Conservation (phyloP, 192 early-diverging fungal species). For the Coemansia sp. region DNA sequence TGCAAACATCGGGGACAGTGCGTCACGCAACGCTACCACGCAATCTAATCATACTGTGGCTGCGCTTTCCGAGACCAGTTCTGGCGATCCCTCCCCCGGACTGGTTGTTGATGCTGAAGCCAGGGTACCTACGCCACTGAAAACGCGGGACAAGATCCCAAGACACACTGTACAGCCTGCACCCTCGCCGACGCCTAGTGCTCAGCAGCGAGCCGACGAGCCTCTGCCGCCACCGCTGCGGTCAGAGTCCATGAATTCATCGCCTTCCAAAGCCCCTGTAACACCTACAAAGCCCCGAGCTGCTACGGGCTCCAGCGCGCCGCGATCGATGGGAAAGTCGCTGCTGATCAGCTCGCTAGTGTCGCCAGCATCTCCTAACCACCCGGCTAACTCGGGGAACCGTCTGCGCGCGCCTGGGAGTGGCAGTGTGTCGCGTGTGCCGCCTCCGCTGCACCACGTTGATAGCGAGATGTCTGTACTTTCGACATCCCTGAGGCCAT, state of each 20-base stretch:
- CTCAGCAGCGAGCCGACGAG: slow-evolving; percentile 5
- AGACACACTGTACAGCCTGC: slow-evolving; percentile 13
- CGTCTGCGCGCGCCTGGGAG: neutral
- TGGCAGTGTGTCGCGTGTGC: neutral
- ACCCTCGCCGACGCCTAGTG: neutral
- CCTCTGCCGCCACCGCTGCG: slow-evolving; percentile 14
- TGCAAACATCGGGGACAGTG: neutral
- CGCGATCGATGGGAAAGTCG: slow-evolving; percentile 5
- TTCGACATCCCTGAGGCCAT: slow-evolving; percentile 21
- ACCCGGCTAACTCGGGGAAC: neutral
- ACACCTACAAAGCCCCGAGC: slow-evolving; percentile 15
- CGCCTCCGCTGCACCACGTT: neutral
- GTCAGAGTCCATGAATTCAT: slow-evolving; percentile 32
- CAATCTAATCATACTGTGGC: slow-evolving; percentile 13
- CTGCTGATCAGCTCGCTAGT: slow-evolving; percentile 10
- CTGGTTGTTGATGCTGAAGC: neutral
- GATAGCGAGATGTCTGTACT: slow-evolving; percentile 5
- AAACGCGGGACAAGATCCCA: slow-evolving; percentile 40
- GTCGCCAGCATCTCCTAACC: slow-evolving; percentile 29
- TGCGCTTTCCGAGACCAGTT: slow-evolving; percentile 1
- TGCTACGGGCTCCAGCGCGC: neutral
- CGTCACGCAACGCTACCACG: slow-evolving; percentile 8
- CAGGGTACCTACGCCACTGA: slow-evolving; percentile 26
- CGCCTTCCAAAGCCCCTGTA: slow-evolving; percentile 31
- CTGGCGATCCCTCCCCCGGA: neutral